phyloP scores from a whole-genome alignment of 768 basidiomycete species.

The Boletus insuetus region DNA sequence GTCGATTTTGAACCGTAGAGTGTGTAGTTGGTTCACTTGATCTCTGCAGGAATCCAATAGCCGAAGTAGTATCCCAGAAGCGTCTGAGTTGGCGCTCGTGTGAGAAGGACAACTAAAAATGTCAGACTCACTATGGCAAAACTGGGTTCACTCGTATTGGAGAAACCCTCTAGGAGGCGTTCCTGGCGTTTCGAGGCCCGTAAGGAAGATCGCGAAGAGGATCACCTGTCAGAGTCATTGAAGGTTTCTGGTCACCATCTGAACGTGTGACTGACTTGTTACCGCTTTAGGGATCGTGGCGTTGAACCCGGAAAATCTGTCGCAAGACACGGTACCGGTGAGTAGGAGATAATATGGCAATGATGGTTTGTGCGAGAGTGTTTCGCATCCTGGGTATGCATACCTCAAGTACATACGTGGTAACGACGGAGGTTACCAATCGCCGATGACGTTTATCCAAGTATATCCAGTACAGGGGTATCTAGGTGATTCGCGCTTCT shows the following conservation, averaged over 20 bases:
- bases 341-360: not conserved
- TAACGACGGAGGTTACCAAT: slow-evolving; percentile 17
- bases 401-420: slow-evolving; percentile 6
- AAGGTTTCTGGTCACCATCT: not conserved
- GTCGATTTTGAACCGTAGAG: not conserved
- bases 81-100: not conserved
- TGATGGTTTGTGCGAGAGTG: not conserved
- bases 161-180: not conserved
- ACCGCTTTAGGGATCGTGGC: slow-evolving; percentile 1
- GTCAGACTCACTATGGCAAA: slow-evolving; percentile 7
- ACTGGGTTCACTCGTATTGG: not conserved
- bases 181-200: not conserved
- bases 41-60: not conserved
- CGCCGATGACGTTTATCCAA: slow-evolving; percentile 14
- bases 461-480: not conserved
- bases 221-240: not conserved
- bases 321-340: not conserved
- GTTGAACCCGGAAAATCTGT: not conserved
- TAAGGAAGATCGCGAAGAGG: not conserved
- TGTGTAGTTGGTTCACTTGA: not conserved
- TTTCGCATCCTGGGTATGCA: not conserved
- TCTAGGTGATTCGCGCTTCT: not conserved
- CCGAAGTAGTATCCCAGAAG: not conserved
- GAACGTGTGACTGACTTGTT: slow-evolving; percentile 8
- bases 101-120: not conserved